Base-by-base conservation (phyloP, 2,329 filamentous ascomycete species). In the Hypoxylon sp. region DNA sequence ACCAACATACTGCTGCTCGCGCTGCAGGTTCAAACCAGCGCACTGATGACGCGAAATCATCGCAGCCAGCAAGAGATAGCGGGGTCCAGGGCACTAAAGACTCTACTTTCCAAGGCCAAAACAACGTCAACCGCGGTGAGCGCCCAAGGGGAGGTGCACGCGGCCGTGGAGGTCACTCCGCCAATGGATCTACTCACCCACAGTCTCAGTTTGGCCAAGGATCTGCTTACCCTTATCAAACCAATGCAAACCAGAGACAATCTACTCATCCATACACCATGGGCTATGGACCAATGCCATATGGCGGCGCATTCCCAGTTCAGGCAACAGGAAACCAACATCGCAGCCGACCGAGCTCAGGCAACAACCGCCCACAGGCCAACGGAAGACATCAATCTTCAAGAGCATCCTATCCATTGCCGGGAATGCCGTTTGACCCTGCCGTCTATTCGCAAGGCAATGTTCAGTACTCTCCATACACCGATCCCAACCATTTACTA, bases 391-490 rank as follows among this genome's bases (percentile, higher is more conserved):
- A 72, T 33, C 54, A 65, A 31, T 72, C 68, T 49, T 68, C 70
- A 30, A 74, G 75, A 44, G 44, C 69, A 11, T 51, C 69, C 14
- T 72, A 87, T 46, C 82, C 84, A 6, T 80, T 85, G 57, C 82
- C 83, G 63, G 82, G 82, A 37, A 84, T 89, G 80, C 90, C 89
- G 72, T 86, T 87, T 59, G 90, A 89, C 73, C 80, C 82, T 31
- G 79, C 82, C 62, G 82, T 87, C 73, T 85, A 85, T 68, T 81
- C 86, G 4, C 87, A 60, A 2, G 22, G 35, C 14, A 61, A 90
- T 84, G 86, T 83, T 68, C 85, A 89, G 30, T 79, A 88, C 59
- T 85, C 88, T 61, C 85, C 88, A 6, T 91, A 86, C 75, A 83
- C 84, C 69, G 89, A 86, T 57, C 81, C 88, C 69, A 87, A 90